Percentiles rank a stretch among this genome's conserved stretches.
phyloP scores from a whole-genome alignment of 495 filamentous ascomycete genomes.

The Tuber microsphaerosporum region DNA sequence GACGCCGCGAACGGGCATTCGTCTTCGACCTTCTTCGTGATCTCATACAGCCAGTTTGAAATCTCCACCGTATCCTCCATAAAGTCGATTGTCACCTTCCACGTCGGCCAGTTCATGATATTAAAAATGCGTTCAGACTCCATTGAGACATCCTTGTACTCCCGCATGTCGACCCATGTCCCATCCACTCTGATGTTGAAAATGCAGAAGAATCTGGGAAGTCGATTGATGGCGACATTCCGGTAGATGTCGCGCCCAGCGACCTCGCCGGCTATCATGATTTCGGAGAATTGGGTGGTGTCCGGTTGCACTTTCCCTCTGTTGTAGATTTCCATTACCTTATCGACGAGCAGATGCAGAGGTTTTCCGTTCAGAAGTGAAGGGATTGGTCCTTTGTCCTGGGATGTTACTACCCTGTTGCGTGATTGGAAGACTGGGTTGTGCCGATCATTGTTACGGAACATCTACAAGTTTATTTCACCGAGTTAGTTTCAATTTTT shows the following conservation, averaged over 20 bases:
- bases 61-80: constrained; percentile 11
- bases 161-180: constrained; percentile 28
- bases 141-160: constrained; percentile 16
- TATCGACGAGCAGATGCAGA: constrained; percentile 15
- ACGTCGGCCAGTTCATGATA: constrained; percentile 25
- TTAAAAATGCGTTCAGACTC: constrained; percentile 19
- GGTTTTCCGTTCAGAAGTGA: constrained; percentile 17
- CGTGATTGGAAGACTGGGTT: constrained; percentile 24
- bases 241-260: constrained; percentile 30
- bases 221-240: constrained; percentile 27
- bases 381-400: constrained; percentile 21
- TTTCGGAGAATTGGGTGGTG: constrained; percentile 14
- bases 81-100: constrained; percentile 25
- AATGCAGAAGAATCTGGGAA: constrained; percentile 30
- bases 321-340: constrained; percentile 16
- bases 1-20: constrained; percentile 26
- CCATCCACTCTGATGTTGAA: constrained; percentile 28
- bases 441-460: constrained; percentile 16
- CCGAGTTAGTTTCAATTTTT: background rate
- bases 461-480: constrained; percentile 13
- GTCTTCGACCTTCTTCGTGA: constrained; percentile 22
- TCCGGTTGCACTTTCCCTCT: background rate
- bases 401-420: constrained; percentile 23
- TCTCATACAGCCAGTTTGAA: constrained; percentile 16
- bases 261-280: constrained; percentile 32